A percentile compares a stretch with the other conserved stretches of the same genome.
Conservation (phyloP, 192 early-diverging fungal genomes). For the Linnemannia zychae region DNA sequence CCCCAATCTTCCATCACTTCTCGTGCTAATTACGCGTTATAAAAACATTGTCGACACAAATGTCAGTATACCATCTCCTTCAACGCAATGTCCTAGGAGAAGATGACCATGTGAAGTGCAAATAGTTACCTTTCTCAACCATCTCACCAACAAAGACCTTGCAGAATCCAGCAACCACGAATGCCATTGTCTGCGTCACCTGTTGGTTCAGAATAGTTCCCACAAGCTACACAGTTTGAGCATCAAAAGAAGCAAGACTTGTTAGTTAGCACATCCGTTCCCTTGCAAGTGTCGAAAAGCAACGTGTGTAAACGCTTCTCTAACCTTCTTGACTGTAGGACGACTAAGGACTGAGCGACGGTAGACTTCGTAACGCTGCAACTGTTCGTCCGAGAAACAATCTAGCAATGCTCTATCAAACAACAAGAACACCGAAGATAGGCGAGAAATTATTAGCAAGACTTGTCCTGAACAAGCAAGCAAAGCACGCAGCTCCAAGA, state of each 20-base stretch:
- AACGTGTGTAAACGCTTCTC: no score
- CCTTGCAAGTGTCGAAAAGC: no score
- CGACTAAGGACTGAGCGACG: slow-evolving; percentile 83
- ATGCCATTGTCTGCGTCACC: slow-evolving; percentile 75
- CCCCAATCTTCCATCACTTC: slow-evolving; percentile 87
- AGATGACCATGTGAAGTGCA: neutral
- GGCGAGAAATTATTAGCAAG: neutral
- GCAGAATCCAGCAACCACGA: slow-evolving; percentile 90
- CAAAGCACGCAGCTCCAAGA: neutral
- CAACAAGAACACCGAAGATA: neutral
- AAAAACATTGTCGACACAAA: no score
- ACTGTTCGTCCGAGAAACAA: slow-evolving; percentile 79
- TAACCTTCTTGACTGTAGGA: slow-evolving; percentile 79
- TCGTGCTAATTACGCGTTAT: slow-evolving; percentile 74
- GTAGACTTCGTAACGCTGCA: slow-evolving; percentile 86
- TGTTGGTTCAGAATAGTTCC: slow-evolving; percentile 79
- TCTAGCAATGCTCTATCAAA: slow-evolving; percentile 69
- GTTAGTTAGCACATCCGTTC: no score
- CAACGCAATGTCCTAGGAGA: no score
- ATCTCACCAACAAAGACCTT: slow-evolving; percentile 96
- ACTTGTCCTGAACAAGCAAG: neutral
- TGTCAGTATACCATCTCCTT: no score
- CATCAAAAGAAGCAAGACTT: neutral
- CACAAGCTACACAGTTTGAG: slow-evolving; percentile 62
- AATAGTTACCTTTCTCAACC: slow-evolving; percentile 75